Evolutionary conservation across 2,329 filamentous ascomycete genomes (phyloP).

Genomic region (Sclerotiophoma versabilis): DNA sequence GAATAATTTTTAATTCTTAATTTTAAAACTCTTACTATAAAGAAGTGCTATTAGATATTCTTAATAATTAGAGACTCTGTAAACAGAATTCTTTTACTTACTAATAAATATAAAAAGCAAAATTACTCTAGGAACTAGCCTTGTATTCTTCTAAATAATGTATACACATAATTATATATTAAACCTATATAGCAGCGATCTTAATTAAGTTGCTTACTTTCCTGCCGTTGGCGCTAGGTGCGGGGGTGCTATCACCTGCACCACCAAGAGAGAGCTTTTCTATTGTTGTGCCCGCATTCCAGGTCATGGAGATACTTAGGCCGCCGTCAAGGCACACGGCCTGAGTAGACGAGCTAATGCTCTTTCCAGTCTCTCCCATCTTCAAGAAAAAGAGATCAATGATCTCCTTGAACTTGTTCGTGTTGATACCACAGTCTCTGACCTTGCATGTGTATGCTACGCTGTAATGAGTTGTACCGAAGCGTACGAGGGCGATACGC

Average conservation of each 20-base stretch:
- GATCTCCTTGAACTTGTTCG: conserved; percentile 1
- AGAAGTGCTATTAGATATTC: too few species aligned
- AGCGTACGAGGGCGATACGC: background rate
- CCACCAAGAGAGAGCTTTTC: conserved; percentile 3
- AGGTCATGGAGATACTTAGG: conserved; percentile 10
- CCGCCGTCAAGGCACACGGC: conserved; percentile 13
- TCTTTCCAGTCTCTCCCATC: conserved; percentile 6
- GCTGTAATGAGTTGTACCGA: background rate
- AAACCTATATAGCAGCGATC: background rate
- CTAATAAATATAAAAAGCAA: too few species aligned
- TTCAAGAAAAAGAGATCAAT: conserved; percentile 1
- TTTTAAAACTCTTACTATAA: too few species aligned
- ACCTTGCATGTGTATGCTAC: background rate
- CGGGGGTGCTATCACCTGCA: background rate
- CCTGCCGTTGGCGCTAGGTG: background rate
- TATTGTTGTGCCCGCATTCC: conserved; percentile 2
- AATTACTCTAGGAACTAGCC: too few species aligned
- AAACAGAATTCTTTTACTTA: too few species aligned
- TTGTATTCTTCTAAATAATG: too few species aligned
- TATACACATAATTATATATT: too few species aligned
- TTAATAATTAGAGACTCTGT: too few species aligned
- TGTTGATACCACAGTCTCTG: background rate
- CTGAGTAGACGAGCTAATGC: background rate
- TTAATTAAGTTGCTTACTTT: background rate
- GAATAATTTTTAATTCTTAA: too few species aligned